phyloP scores from a whole-genome alignment of 495 filamentous ascomycete species.

The Penicillium waksmanii region DNA sequence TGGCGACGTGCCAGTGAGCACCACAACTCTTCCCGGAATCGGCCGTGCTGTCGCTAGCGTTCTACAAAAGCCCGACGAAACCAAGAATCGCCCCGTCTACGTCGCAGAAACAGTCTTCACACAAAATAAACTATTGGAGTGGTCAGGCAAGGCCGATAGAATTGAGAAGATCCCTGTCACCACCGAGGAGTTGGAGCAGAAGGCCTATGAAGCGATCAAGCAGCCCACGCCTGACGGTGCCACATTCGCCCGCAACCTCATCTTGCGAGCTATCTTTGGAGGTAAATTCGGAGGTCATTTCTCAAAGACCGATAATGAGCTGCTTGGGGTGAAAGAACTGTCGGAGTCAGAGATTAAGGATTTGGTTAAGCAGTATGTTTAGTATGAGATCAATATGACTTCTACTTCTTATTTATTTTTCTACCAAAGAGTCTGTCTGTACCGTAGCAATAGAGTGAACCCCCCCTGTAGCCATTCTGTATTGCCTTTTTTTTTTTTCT shows the following conservation, averaged over 20 bases:
- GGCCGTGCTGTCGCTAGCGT: slow-evolving; percentile 52
- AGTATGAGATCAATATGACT: neutral
- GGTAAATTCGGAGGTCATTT: slow-evolving; percentile 10
- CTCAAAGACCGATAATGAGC: slow-evolving; percentile 19
- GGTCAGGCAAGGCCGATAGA: slow-evolving; percentile 39
- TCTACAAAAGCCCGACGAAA: slow-evolving; percentile 54
- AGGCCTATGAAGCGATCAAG: slow-evolving; percentile 18
- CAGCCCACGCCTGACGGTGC: slow-evolving; percentile 11
- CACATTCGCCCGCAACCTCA: slow-evolving; percentile 13
- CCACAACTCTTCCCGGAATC: slow-evolving; percentile 50
- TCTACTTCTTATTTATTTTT: neutral
- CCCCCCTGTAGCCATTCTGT: too few species aligned
- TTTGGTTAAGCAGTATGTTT: slow-evolving; percentile 17
- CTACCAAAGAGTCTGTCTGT: too few species aligned
- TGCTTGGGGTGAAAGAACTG: slow-evolving; percentile 14
- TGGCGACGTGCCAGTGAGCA: slow-evolving; percentile 52
- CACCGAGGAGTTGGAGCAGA: slow-evolving; percentile 15
- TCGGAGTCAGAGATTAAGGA: slow-evolving; percentile 15
- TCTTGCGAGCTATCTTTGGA: slow-evolving; percentile 14
- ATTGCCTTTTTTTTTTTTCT: too few species aligned
- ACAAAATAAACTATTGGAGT: slow-evolving; percentile 56
- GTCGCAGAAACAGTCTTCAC: slow-evolving; percentile 55
- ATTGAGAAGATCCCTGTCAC: slow-evolving; percentile 9
- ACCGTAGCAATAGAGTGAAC: too few species aligned
- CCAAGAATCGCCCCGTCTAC: slow-evolving; percentile 54